Evolutionary conservation across 176 grass and related monocot genomes (phyloP).

Genomic region (Tillandsia fasciculata): DNA sequence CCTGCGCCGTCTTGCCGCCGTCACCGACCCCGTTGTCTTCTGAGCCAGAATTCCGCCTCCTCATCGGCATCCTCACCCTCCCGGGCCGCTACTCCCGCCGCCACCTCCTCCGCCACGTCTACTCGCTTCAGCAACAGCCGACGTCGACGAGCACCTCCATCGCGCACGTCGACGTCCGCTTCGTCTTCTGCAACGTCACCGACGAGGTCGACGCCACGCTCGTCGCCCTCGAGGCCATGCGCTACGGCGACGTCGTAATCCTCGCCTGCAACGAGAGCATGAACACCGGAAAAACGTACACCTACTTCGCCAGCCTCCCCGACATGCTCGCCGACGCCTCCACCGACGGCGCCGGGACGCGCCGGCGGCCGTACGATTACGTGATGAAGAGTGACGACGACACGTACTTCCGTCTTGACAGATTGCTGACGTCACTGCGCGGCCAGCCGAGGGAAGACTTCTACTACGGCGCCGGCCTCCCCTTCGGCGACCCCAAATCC

Average conservation of each 20-base stretch:
- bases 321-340: conserved; percentile 2
- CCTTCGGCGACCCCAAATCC: conserved; percentile 23
- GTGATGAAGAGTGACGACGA: conserved; percentile 86
- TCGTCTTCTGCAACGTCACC: conserved; percentile 34
- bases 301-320: conserved; percentile 49
- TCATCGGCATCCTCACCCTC: conserved; percentile 34
- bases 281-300: conserved; percentile 39
- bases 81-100: conserved; percentile 24
- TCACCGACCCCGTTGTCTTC: background rate
- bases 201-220: conserved; percentile 27
- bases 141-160: background rate
- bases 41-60: conserved; percentile 18
- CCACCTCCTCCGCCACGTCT: conserved; percentile 27
- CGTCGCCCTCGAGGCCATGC: conserved; percentile 43
- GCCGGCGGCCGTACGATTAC: conserved; percentile 43
- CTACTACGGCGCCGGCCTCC: conserved; percentile 49
- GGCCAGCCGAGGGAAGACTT: conserved; percentile 43
- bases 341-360: background rate
- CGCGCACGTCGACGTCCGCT: conserved; percentile 49
- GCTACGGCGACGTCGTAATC: conserved; percentile 43
- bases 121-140: conserved; percentile 10
- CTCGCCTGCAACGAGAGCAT: conserved; percentile 49
- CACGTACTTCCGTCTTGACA: conserved; percentile 59
- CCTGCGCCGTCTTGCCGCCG: background rate
- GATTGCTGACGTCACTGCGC: conserved; percentile 33